phyloP scores from a whole-genome alignment of 306 rosid genomes.

The Cucumis sativus region Cucumber_9930_V3 NC_026658.2:23627501-23628000 shows the following conservation, averaged over 20 bases:
- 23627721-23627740: background rate
- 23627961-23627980: background rate
- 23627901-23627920: slow-evolving; percentile 70
- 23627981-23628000: background rate
- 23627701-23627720: background rate
- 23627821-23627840: slow-evolving; percentile 50
- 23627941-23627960: slow-evolving; percentile 37
- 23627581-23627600: background rate
- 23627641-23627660: background rate
- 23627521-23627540: too few species aligned
- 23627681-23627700: background rate
- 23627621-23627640: background rate
- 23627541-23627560: too few species aligned
- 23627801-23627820: slow-evolving; percentile 14
- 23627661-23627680: background rate
- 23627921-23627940: slow-evolving; percentile 89
- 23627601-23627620: background rate
- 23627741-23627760: background rate
- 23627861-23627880: slow-evolving; percentile 41
- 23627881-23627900: slow-evolving; percentile 64
- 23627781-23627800: background rate
- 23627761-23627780: background rate
- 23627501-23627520: too few species aligned
- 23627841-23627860: slow-evolving; percentile 58
- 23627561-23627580: too few species aligned